Evolutionary conservation across 306 rosid genomes (phyloP).

Genomic region (Cucumis cinereus): DNA sequence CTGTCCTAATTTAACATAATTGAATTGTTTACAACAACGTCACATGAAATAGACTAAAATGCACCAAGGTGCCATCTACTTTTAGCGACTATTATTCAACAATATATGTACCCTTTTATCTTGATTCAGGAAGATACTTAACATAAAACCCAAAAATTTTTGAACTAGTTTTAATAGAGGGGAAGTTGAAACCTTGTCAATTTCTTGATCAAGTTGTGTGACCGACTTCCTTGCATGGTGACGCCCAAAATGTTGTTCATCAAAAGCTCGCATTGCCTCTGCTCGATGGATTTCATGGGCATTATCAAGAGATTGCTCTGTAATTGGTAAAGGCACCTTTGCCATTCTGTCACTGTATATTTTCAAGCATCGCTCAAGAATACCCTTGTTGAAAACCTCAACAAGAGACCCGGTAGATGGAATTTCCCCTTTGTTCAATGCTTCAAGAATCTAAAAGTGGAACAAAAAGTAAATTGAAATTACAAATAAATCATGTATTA

Average conservation of each 20-base stretch:
- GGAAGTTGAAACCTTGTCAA: constrained; percentile 43
- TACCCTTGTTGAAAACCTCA: constrained; percentile 84
- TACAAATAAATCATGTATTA: background rate
- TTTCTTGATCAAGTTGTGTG: constrained; percentile 63
- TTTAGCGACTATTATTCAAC: background rate
- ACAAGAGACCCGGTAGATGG: constrained; percentile 98
- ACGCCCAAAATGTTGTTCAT: constrained; percentile 80
- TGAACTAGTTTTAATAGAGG: background rate
- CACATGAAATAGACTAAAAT: background rate
- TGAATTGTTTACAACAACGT: background rate
- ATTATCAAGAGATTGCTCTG: constrained; percentile 43
- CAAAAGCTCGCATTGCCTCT: constrained; percentile 51
- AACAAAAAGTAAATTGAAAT: constrained; percentile 11
- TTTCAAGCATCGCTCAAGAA: constrained; percentile 83
- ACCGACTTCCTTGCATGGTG: constrained; percentile 82
- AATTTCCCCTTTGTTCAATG: constrained; percentile 96
- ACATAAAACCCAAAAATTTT: background rate
- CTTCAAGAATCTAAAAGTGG: constrained; percentile 68
- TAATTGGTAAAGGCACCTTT: constrained; percentile 43
- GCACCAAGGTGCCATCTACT: background rate
- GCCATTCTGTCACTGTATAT: constrained; percentile 47
- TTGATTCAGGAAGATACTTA: background rate
- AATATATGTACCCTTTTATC: background rate
- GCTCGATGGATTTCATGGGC: constrained; percentile 44
- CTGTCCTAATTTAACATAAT: too few species aligned